A percentile compares a stretch with the other conserved stretches of the same genome.
phyloP scores from a whole-genome alignment of 805 yeast species.

The Saccharomycopsis microspora region DNA sequence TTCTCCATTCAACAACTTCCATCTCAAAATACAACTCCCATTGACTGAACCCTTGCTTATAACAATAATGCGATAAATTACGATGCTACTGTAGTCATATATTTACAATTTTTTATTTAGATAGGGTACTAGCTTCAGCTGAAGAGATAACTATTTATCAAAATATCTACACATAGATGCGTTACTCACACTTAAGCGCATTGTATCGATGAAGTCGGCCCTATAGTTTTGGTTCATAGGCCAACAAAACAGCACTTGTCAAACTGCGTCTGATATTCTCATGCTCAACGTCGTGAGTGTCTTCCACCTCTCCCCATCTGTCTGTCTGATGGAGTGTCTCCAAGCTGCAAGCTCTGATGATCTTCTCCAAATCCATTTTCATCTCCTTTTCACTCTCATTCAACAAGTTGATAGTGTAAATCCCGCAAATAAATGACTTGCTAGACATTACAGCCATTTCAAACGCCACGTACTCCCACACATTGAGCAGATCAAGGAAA shows the following conservation, averaged over 20 bases:
- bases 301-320: slow-evolving; percentile 98
- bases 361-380: slow-evolving; percentile 41
- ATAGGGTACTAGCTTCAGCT: too few relatives aligned
- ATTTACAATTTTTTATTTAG: too few relatives aligned
- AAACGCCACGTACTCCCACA: slow-evolving; percentile 76
- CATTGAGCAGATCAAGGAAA: slow-evolving; percentile 52
- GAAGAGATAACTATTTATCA: too few relatives aligned
- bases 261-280: slow-evolving; percentile 79
- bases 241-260: slow-evolving; percentile 61
- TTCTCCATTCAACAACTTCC: too few relatives aligned
- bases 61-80: too few relatives aligned
- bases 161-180: too few relatives aligned
- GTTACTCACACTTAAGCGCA: neutral
- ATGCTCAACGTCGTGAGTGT: slow-evolving; percentile 94
- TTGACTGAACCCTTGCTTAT: too few relatives aligned
- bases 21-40: too few relatives aligned
- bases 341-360: slow-evolving; percentile 66
- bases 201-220: neutral
- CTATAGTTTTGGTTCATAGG: slow-evolving; percentile 21
- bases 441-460: slow-evolving; percentile 83
- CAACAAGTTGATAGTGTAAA: slow-evolving; percentile 25
- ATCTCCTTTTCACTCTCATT: slow-evolving; percentile 19
- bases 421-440: slow-evolving; percentile 79
- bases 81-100: too few relatives aligned
- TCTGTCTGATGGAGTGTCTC: slow-evolving; percentile 80